Base-by-base conservation (phyloP, 345 rosid genomes). In the Melastoma malabathricum region DNA sequence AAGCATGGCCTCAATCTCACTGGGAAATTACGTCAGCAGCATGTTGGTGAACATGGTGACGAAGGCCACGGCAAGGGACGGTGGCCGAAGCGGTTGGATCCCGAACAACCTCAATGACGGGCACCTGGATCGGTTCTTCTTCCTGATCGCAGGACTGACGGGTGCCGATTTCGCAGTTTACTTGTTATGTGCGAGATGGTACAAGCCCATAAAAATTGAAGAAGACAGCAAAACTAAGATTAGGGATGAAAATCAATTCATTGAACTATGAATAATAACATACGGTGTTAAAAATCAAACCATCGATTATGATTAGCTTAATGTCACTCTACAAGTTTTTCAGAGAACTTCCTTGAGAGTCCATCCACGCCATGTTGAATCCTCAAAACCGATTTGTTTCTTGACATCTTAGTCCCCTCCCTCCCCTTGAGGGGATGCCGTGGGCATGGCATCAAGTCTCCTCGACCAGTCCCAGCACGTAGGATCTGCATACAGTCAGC, bases 1-100 rank as follows among this genome's bases (percentile, higher is more conserved):
- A 16, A 86, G 97, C 58, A 89, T 89, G 97, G 95, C 96, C 14
- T 89, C 96, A 1, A 89, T 86, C 25, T 88, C 96, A 5, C 70
- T 89, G n/a, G 97, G 97, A 13, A 89, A 89, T 54, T 89, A 75
- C 18, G 84, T 75, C 3, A 86, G 96, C 47, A 89, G 94, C 67
- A 47, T 83, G 71, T 57, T 89, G 59, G 84, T 89, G 14, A 64
- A 60, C 59, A 60, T 79, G 67, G 94, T 89, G 3, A 89, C 76
- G 85, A 63, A 39, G 12, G 60, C 83, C 43, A 81, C 96, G 0
- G 58, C 83, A 0, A 76, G 59, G 64, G 94, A 78, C 1, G 13
- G 51, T 18, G 62, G 29, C 1, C 82, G 71, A 0, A n/a, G n/a
- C n/a, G 97, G 95, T 14, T 89, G 97, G 97, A 89, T 89, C 45